A percentile compares a stretch with the other conserved stretches of the same genome.
Conservation (phyloP, 2,329 filamentous ascomycete species). For the Beauveria caledonica region DNA sequence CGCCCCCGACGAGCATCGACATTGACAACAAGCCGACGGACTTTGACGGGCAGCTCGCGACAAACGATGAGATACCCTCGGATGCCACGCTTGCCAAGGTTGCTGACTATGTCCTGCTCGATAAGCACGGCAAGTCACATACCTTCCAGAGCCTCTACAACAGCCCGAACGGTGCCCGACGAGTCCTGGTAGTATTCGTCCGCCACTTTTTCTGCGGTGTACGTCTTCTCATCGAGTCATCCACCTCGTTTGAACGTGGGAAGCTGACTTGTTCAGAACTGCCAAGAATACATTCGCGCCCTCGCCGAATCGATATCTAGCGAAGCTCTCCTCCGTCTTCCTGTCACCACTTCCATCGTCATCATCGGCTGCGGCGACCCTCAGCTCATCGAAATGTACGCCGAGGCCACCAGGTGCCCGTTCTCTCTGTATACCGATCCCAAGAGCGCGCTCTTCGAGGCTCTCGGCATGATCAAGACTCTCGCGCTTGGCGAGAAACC, state of each 20-base stretch:
- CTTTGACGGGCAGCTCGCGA: conserved; percentile 48
- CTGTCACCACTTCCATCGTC: conserved; percentile 53
- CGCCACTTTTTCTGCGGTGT: conserved; percentile 77
- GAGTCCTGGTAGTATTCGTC: conserved; percentile 64
- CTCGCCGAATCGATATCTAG: conserved; percentile 51
- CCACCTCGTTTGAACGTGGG: no score
- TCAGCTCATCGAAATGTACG: conserved; percentile 59
- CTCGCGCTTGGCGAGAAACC: conserved; percentile 51
- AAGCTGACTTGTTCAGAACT: conserved; percentile 44
- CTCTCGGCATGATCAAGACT: conserved; percentile 61
- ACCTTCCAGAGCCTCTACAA: conserved; percentile 57
- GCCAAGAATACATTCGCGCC: conserved; percentile 63
- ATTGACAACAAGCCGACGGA: conserved; percentile 38
- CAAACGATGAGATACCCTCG: conserved; percentile 47
- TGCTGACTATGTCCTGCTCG: conserved; percentile 50
- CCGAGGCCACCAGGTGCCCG: conserved; percentile 50
- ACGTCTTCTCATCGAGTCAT: conserved; percentile 26
- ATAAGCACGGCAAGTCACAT: conserved; percentile 49
- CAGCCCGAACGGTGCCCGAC: conserved; percentile 42
- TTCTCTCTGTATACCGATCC: conserved; percentile 77
- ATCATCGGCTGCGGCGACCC: conserved; percentile 68
- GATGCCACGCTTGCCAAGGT: conserved; percentile 40
- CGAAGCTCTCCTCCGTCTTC: conserved; percentile 39
- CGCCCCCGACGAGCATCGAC: conserved; percentile 21
- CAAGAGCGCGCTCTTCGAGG: conserved; percentile 54